These are phyloP conservation scores for Parachaetomium inaequale DNA, from an alignment of 495 filamentous ascomycete species.

Conservation along the genomic window DNA sequence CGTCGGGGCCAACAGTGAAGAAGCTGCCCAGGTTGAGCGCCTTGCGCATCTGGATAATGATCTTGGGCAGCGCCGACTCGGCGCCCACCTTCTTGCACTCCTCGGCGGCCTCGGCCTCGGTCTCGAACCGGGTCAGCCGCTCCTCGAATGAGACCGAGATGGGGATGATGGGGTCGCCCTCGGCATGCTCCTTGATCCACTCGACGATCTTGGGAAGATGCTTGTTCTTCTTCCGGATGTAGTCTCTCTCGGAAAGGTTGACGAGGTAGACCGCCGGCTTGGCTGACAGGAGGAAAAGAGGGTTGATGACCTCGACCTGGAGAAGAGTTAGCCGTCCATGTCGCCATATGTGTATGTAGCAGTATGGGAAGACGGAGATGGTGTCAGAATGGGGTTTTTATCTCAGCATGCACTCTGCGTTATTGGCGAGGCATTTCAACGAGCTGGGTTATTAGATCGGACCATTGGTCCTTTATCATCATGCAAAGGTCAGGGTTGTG, in stretches of 20 bases:
- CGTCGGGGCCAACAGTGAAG: conserved; percentile 96
- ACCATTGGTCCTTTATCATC: conserved; percentile 98
- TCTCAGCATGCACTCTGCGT: conserved; percentile 82
- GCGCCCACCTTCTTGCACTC: conserved; percentile 87
- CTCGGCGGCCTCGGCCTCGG: conserved; percentile 71
- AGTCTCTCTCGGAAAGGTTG: conserved; percentile 96
- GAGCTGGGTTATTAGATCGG: conserved; percentile 99
- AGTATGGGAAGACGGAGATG: conserved; percentile 28
- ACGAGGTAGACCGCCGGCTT: conserved; percentile 97
- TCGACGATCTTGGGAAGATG: conserved; percentile 86
- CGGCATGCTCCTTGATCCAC: conserved; percentile 88
- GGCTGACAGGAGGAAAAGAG: conserved; percentile 87
- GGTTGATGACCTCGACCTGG: conserved; percentile 97
- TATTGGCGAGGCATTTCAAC: conserved; percentile 73
- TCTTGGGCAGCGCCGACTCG: conserved; percentile 87
- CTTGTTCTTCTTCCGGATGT: conserved; percentile 99
- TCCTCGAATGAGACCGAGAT: conserved; percentile 92
- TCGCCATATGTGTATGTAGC: conserved; percentile 30
- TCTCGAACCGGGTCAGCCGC: conserved; percentile 73
- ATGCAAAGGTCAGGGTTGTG: conserved; percentile 46
- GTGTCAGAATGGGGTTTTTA: conserved; percentile 55
- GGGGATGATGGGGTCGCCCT: conserved; percentile 85
- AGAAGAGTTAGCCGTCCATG: conserved; percentile 30
- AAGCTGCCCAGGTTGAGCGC: conserved; percentile 86
- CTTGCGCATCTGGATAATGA: conserved; percentile 91